Base-by-base conservation (phyloP, 108 stramenopile species). In the Pinguiococcus pyrenoidosus region DNA sequence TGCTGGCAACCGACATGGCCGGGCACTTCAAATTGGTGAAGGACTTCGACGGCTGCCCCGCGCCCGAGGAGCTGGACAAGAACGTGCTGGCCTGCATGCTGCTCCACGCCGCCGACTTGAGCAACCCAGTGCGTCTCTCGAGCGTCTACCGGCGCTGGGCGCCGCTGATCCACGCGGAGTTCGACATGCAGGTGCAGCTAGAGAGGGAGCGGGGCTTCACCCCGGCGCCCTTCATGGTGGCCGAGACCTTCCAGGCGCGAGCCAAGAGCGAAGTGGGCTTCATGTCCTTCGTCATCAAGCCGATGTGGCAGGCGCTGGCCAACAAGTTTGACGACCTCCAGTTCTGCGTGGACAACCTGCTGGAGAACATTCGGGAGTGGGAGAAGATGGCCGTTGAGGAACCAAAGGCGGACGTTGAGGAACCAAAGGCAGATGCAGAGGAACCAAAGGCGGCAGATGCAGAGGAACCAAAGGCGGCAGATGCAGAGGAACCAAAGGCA, bases 81-180 rank as follows among this genome's bases (percentile, higher is more conserved):
- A 9, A 34, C 10, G 9, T 60, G 32, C 36, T 53, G 22, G 47
- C 40, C 13, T 33, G 46, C 20, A 36, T 51, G 3, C 13, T 44
- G 0, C 40, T 67, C n/a, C 65, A 67, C 35, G 58, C 59, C 3
- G 65, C 65, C 2, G 65, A 67, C 36, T 39, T 67, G 16, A 32
- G 28, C 20, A 57, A 53, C 44, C 58, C 65, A 0, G 52, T 48
- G 17, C 46, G 56, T 23, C 42, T 52, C 17, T 67, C 23, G 35
- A 13, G 20, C 33, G 26, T 48, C 5, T 51, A 35, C 12, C 22
- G 24, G 32, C 20, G 29, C 3, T 67, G 57, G 57, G 40, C 59
- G 10, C 40, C 54, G 10, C 51, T 58, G 18, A 23, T 67, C 16
- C 25, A 33, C n/a, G 29, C 27, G 17, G 65, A 67, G 44, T 67